phyloP scores from a whole-genome alignment of 257 asterid genomes.

The Coffea canephora region DNA sequence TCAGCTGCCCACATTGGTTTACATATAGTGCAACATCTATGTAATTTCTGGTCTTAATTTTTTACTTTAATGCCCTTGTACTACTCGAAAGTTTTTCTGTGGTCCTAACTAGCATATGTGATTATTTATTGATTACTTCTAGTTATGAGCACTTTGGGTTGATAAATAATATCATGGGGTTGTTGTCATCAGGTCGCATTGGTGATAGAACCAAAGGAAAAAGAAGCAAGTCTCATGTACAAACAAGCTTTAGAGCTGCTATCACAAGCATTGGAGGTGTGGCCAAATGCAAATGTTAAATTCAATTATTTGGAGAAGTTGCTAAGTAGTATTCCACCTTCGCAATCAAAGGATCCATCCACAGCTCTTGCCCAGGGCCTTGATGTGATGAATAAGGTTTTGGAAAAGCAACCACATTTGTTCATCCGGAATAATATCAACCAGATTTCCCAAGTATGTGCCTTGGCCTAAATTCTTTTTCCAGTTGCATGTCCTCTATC shows the following conservation, averaged over 20 bases:
- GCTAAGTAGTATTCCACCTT: constrained; percentile 86
- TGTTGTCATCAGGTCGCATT: constrained; percentile 66
- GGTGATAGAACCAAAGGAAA: constrained; percentile 97
- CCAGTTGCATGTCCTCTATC: not conserved
- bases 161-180: not conserved
- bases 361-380: constrained; percentile 97
- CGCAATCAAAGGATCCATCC: constrained; percentile 99
- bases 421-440: constrained; percentile 88
- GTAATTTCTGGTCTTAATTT: not conserved
- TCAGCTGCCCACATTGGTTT: not conserved
- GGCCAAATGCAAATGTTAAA: constrained; percentile 99
- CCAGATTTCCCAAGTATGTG: constrained; percentile 88
- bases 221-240: constrained; percentile 96
- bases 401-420: constrained; percentile 95
- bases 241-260: constrained; percentile 96
- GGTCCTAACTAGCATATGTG: not conserved
- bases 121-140: not conserved
- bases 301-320: constrained; percentile 97
- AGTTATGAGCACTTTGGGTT: not conserved
- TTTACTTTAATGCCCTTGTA: not conserved
- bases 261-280: constrained; percentile 97
- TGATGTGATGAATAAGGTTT: constrained; percentile 98
- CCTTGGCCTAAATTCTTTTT: constrained; percentile 1
- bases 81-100: not conserved
- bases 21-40: not conserved